Conservation (phyloP, 306 rosid species). For the Hippophae tibetana region DNA sequence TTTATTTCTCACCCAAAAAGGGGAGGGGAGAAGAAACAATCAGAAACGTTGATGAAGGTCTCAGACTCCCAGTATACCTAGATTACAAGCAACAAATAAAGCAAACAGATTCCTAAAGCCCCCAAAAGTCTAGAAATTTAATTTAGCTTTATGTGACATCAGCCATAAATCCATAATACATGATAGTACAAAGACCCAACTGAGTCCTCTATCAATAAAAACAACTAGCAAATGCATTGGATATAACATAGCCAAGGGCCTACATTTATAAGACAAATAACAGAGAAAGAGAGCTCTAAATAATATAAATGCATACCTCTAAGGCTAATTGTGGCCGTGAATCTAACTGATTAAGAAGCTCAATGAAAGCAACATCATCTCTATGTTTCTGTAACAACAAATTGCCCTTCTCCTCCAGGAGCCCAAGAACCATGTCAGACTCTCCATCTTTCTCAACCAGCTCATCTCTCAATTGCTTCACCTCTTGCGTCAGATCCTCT, state of each 20-base stretch:
- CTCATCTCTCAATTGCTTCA: constrained; percentile 21
- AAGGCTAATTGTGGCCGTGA: constrained; percentile 41
- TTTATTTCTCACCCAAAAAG: too few species aligned
- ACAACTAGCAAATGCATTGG: constrained; percentile 2
- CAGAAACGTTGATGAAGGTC: background rate
- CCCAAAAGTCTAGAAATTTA: background rate
- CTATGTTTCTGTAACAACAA: constrained; percentile 11
- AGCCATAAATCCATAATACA: background rate
- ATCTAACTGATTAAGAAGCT: constrained; percentile 45
- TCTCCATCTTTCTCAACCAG: constrained; percentile 24
- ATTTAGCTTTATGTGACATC: background rate
- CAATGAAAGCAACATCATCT: constrained; percentile 19
- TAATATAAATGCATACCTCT: constrained; percentile 11
- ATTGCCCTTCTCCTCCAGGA: constrained; percentile 30
- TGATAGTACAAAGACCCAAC: background rate
- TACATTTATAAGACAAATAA: background rate
- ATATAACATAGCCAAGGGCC: background rate
- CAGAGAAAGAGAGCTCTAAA: background rate
- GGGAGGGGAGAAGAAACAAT: too few species aligned
- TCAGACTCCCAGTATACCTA: constrained; percentile 3
- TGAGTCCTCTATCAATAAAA: background rate
- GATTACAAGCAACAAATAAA: background rate
- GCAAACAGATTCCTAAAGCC: constrained; percentile 1
- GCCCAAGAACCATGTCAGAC: constrained; percentile 15
- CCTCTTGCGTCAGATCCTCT: constrained; percentile 15